phyloP scores from a whole-genome alignment of 805 yeast genomes.

The Kazachstania martiniae region DNA sequence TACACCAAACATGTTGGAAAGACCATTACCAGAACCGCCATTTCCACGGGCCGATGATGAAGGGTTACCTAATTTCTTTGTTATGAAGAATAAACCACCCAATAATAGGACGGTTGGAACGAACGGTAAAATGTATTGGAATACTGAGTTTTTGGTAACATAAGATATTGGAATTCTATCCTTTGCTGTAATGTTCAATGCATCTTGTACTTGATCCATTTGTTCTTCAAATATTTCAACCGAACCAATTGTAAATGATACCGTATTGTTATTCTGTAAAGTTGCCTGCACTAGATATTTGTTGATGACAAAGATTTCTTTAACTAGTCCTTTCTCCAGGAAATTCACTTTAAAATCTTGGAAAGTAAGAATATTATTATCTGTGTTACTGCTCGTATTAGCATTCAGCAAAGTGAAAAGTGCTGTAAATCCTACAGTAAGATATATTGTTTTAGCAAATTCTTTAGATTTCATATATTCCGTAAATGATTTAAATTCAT shows the following conservation, averaged over 20 bases:
- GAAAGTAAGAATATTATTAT: conserved; percentile 37
- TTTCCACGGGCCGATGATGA: conserved; percentile 29
- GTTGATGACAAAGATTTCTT: conserved; percentile 62
- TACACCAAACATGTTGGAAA: conserved; percentile 48
- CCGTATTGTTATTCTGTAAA: conserved; percentile 29
- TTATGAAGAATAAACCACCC: conserved; percentile 52
- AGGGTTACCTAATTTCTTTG: conserved; percentile 28
- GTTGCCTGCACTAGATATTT: conserved; percentile 61
- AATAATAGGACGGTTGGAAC: conserved; percentile 72
- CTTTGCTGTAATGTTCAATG: conserved; percentile 50
- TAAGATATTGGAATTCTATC: conserved; percentile 74
- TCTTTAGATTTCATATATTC: conserved; percentile 35
- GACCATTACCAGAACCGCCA: conserved; percentile 37
- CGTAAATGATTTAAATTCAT: conserved; percentile 20
- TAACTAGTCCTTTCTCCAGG: conserved; percentile 68
- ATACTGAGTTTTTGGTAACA: conserved; percentile 53
- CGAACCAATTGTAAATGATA: conserved; percentile 79
- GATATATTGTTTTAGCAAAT: conserved; percentile 30
- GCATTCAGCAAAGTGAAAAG: conserved; percentile 28
- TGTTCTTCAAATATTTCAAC: conserved; percentile 79
- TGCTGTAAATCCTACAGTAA: conserved; percentile 31
- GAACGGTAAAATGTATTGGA: conserved; percentile 56
- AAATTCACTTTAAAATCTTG: conserved; percentile 80
- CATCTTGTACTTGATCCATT: conserved; percentile 61
- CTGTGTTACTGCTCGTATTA: conserved; percentile 7